phyloP scores from a whole-genome alignment of 2,329 filamentous ascomycete genomes.

The Ciborinia camelliae region DNA sequence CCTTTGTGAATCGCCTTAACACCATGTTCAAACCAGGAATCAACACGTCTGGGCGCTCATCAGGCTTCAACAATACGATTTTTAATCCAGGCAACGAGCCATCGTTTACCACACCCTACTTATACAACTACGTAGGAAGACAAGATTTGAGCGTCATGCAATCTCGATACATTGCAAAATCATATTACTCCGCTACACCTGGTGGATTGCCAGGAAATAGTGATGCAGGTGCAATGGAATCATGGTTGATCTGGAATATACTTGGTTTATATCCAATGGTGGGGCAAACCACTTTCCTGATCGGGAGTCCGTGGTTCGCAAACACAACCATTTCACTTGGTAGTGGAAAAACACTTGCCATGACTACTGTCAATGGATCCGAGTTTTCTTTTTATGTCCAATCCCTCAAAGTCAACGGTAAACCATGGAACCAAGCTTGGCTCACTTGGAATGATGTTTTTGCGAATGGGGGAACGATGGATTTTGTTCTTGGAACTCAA shows the following conservation, averaged over 20 bases:
- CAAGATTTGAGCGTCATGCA: slow-evolving; percentile 59
- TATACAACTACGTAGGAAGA: slow-evolving; percentile 64
- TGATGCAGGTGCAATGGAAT: slow-evolving; percentile 71
- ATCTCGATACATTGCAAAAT: slow-evolving; percentile 56
- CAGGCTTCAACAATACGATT: slow-evolving; percentile 38
- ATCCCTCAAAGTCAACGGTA: slow-evolving; percentile 61
- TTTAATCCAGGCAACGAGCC: slow-evolving; percentile 51
- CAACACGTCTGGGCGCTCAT: slow-evolving; percentile 31
- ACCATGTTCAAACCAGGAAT: slow-evolving; percentile 48
- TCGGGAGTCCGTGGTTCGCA: slow-evolving; percentile 61
- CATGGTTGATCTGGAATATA: slow-evolving; percentile 66
- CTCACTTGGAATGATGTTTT: slow-evolving; percentile 65
- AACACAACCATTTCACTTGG: slow-evolving; percentile 58
- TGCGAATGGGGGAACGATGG: slow-evolving; percentile 57
- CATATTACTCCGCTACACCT: slow-evolving; percentile 54
- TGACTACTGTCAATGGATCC: slow-evolving; percentile 48
- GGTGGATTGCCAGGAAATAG: slow-evolving; percentile 65
- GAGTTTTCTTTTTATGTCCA: slow-evolving; percentile 58
- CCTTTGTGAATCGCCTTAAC: slow-evolving; percentile 49
- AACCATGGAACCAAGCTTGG: slow-evolving; percentile 61
- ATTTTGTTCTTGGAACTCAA: slow-evolving; percentile 58
- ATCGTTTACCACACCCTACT: slow-evolving; percentile 60
- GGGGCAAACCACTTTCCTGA: slow-evolving; percentile 64
- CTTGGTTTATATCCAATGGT: slow-evolving; percentile 66
- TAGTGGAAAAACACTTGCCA: slow-evolving; percentile 51